Percentiles rank a stretch among this genome's conserved stretches.
Evolutionary conservation across 2,329 filamentous ascomycete species (phyloP).

Genomic region (Metarhizium anisopliae): DNA sequence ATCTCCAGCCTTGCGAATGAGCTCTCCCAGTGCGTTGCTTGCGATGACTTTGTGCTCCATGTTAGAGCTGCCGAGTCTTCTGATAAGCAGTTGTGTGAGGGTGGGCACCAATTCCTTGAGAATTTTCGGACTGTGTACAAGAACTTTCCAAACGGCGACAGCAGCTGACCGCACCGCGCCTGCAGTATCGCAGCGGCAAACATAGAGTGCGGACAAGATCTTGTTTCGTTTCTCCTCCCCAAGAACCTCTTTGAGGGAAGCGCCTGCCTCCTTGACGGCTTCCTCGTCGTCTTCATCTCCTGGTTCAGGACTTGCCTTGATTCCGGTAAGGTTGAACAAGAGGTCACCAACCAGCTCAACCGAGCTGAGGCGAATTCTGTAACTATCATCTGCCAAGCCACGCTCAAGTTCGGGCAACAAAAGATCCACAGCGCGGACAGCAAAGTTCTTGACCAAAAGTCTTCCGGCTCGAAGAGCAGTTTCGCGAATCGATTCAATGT

Average conservation of each 20-base stretch:
- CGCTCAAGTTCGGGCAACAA: constrained; percentile 91
- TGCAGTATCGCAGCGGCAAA: constrained; percentile 95
- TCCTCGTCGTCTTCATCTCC: constrained; percentile 75
- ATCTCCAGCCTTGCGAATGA: constrained; percentile 95
- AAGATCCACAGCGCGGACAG: constrained; percentile 86
- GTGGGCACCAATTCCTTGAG: constrained; percentile 94
- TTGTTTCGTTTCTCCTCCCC: constrained; percentile 96
- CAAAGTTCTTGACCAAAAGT: constrained; percentile 96
- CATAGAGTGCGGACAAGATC: constrained; percentile 92
- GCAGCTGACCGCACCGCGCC: constrained; percentile 83
- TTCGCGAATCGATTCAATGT: constrained; percentile 92
- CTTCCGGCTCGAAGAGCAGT: constrained; percentile 92
- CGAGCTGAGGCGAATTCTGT: constrained; percentile 95
- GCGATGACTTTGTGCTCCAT: constrained; percentile 99
- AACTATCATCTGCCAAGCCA: constrained; percentile 92
- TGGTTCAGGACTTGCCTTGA: constrained; percentile 67
- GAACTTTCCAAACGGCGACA: constrained; percentile 90
- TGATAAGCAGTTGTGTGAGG: constrained; percentile 88
- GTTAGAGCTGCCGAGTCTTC: constrained; percentile 86
- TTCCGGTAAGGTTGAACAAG: constrained; percentile 94
- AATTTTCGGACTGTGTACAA: constrained; percentile 84
- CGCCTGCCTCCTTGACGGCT: constrained; percentile 72
- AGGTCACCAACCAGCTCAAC: constrained; percentile 95
- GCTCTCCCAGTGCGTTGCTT: constrained; percentile 89
- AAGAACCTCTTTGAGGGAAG: constrained; percentile 87